Conservation (phyloP, 2,329 filamentous ascomycete genomes). For the Ophiognomonia clavigignenti-juglandacearum region DNA sequence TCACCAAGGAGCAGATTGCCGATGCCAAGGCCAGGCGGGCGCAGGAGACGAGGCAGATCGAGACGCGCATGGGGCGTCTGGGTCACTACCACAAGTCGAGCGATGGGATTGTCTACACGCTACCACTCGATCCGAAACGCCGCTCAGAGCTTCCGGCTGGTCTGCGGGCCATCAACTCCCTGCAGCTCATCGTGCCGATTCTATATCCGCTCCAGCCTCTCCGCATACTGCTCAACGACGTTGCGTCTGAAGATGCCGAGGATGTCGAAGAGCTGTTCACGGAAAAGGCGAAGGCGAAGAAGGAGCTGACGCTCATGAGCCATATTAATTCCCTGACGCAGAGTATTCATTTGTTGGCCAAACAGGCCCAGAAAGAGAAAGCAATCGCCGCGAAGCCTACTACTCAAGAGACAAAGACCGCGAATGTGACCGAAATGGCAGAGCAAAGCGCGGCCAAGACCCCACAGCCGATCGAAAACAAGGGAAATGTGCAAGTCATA, state of each 20-base stretch:
- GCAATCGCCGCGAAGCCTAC: slow-evolving; percentile 13
- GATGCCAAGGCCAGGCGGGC: slow-evolving; percentile 60
- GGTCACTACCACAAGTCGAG: slow-evolving; percentile 62
- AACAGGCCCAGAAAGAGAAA: slow-evolving; percentile 35
- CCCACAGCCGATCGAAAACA: slow-evolving; percentile 36
- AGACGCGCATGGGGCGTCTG: slow-evolving; percentile 67
- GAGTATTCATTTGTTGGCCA: slow-evolving; percentile 64
- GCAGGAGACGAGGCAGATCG: slow-evolving; percentile 65
- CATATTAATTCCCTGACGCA: slow-evolving; percentile 71
- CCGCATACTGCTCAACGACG: slow-evolving; percentile 60
- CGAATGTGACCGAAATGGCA: slow-evolving; percentile 18
- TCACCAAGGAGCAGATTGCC: slow-evolving; percentile 54
- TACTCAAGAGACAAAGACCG: slow-evolving; percentile 16
- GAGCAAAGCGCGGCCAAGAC: slow-evolving; percentile 20
- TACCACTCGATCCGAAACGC: slow-evolving; percentile 65
- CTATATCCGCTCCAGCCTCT: slow-evolving; percentile 69
- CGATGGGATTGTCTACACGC: slow-evolving; percentile 65
- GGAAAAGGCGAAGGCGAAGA: slow-evolving; percentile 50
- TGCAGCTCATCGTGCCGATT: slow-evolving; percentile 65
- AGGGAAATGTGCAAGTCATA: slow-evolving; percentile 65
- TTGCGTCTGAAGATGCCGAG: slow-evolving; percentile 54
- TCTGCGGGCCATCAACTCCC: slow-evolving; percentile 56
- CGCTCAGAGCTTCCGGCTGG: slow-evolving; percentile 54
- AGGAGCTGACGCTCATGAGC: slow-evolving; percentile 61
- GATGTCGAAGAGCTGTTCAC: slow-evolving; percentile 62